Evolutionary conservation across 306 rosid species (phyloP).

Genomic region (Vicia sativa): DNA sequence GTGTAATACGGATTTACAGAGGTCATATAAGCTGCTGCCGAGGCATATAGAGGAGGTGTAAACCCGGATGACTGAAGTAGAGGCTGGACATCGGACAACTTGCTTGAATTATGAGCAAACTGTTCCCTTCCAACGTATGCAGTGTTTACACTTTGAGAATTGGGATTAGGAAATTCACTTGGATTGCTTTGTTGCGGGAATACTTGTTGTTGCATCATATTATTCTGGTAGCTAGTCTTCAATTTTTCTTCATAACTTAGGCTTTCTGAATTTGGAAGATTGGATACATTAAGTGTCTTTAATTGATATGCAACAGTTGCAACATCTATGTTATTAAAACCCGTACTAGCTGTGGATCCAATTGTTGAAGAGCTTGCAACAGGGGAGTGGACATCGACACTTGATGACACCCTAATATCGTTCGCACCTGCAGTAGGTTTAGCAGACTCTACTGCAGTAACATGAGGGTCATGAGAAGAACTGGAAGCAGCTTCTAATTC

Average conservation of each 20-base stretch:
- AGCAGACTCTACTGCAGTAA: conserved; percentile 28
- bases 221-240: conserved; percentile 50
- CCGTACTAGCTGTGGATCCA: conserved; percentile 44
- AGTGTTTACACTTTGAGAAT: conserved; percentile 47
- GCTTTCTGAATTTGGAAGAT: conserved; percentile 46
- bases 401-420: conserved; percentile 43
- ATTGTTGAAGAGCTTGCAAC: conserved; percentile 45
- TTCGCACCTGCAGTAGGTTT: conserved; percentile 41
- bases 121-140: conserved; percentile 47
- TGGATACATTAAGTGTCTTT: conserved; percentile 53
- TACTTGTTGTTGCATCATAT: conserved; percentile 44
- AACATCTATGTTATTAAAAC: conserved; percentile 49
- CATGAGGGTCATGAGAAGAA: conserved; percentile 45
- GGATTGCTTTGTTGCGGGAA: conserved; percentile 44
- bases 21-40: conserved; percentile 57
- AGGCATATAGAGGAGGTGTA: conserved; percentile 62
- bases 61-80: conserved; percentile 66
- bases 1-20: conserved; percentile 50
- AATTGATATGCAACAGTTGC: conserved; percentile 48
- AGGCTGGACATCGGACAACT: conserved; percentile 59
- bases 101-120: conserved; percentile 44
- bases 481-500: conserved; percentile 47
- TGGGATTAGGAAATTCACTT: conserved; percentile 46
- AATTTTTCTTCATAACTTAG: conserved; percentile 51
- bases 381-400: conserved; percentile 35